Evolutionary conservation across 495 filamentous ascomycete genomes (phyloP), one percentile per base, ranked within the genome.

Genomic region (Usnea hakonensis): DNA sequence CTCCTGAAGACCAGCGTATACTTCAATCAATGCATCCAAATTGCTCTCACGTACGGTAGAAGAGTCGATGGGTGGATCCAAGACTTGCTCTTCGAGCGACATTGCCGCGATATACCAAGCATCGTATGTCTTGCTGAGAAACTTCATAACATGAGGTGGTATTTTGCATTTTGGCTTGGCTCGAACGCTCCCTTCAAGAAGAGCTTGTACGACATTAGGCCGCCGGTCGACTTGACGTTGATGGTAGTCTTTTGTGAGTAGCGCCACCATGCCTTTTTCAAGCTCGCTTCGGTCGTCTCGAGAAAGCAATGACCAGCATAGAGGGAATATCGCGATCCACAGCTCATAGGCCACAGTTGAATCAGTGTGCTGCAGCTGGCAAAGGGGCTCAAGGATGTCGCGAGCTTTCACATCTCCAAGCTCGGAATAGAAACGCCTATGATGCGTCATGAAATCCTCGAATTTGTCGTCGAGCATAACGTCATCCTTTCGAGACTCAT

Each of bases 171-270:
- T 82, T 2, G 95, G 94, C 69, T 79, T 87, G 14, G 90, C 83
- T 60, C 86, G 87, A 16, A 91, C 90, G 52, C 86, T 85, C 16
- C 91, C 93, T 63, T 93, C 88, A 9, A 97, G 78, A 38, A 99
- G 79, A 23, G 90, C 91, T 65, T 96, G 90, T 16, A 97, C 86
- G 43, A 97, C 95, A 63, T 97, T 97, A 3, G 93, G 95, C 46
- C 94, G 79, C 75, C 89, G 91, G 72, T 97, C 95, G 59, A 97
- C 83, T 70, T 97, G 94, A 41, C 92, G 85, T 58, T 87, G 84
- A 75, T 99, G 95, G 71, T 92, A 97, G 64, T 99, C 95, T 68
- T 93, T 95, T 3, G 92, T 95, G 14, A 97, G 78, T 33, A 99
- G 77, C 5, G 82, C 78, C 7, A 95, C 90, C 70, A 97, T 80